Evolutionary conservation across 2,329 filamentous ascomycete genomes (phyloP).

Genomic region (Stachybotrys echinatus): DNA sequence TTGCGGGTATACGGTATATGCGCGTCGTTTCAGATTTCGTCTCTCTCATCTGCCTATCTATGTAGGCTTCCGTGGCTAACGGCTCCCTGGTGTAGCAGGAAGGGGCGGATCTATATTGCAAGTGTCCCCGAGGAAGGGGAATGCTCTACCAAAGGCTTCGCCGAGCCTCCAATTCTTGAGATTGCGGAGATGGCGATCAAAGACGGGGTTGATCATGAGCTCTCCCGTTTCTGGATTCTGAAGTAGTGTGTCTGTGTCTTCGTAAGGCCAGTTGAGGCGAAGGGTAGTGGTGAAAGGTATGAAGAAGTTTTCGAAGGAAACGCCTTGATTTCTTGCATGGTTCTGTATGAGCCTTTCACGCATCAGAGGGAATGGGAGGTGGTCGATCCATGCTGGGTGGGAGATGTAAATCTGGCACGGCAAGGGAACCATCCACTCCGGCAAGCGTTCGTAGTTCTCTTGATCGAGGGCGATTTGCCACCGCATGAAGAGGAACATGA

Average conservation of each 20-base stretch:
- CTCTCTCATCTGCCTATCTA: no score
- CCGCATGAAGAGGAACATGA: slow-evolving; percentile 82
- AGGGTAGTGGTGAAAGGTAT: slow-evolving; percentile 74
- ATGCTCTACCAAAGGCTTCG: slow-evolving; percentile 58
- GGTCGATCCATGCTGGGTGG: slow-evolving; percentile 80
- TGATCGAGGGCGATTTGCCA: slow-evolving; percentile 78
- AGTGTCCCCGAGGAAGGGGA: slow-evolving; percentile 41
- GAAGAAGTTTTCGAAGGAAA: slow-evolving; percentile 73
- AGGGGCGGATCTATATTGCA: slow-evolving; percentile 16
- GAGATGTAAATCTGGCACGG: slow-evolving; percentile 59
- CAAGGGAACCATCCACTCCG: slow-evolving; percentile 65
- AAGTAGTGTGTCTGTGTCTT: slow-evolving; percentile 64
- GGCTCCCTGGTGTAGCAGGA: not conserved
- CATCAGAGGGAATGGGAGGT: slow-evolving; percentile 74
- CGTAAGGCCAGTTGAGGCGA: slow-evolving; percentile 80
- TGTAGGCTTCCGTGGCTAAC: no score
- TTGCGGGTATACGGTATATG: no score
- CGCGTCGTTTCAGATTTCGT: no score
- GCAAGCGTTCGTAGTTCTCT: slow-evolving; percentile 74
- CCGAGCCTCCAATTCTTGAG: slow-evolving; percentile 81
- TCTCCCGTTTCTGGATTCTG: slow-evolving; percentile 54
- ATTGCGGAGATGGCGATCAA: slow-evolving; percentile 72
- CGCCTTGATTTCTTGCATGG: slow-evolving; percentile 43
- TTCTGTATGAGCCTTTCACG: slow-evolving; percentile 58
- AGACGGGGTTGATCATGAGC: slow-evolving; percentile 78